A percentile compares a stretch with the other conserved stretches of the same genome.
Conservation (phyloP, 108 stramenopile genomes). For the Cafeteria roenbergensis region DNA sequence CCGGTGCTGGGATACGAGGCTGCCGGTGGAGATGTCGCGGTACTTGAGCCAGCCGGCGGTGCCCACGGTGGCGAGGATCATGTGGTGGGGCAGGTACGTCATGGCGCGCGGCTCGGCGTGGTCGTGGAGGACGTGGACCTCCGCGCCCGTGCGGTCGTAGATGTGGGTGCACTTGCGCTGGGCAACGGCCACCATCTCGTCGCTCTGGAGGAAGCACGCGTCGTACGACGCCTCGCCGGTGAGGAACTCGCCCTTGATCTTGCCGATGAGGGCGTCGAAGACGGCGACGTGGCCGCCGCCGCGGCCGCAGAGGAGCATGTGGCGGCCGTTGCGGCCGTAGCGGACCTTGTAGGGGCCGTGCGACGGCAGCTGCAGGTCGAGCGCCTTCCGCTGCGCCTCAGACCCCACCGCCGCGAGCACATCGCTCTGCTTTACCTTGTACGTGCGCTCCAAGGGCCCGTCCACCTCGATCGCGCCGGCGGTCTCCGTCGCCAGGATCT, state of each 20-base stretch:
- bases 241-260: conserved; percentile 54
- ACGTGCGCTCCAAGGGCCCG: conserved; percentile 33
- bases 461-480: conserved; percentile 43
- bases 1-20: conserved; percentile 58
- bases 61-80: conserved; percentile 73
- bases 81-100: conserved; percentile 90
- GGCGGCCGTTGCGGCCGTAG: conserved; percentile 40
- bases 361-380: conserved; percentile 32
- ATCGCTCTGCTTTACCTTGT: conserved; percentile 35
- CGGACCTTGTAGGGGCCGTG: conserved; percentile 39
- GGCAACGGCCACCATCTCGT: conserved; percentile 75
- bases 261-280: conserved; percentile 56
- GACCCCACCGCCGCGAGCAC: conserved; percentile 29
- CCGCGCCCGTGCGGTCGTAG: conserved; percentile 79
- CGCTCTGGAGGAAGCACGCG: conserved; percentile 79
- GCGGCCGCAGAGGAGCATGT: conserved; percentile 24
- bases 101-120: conserved; percentile 65
- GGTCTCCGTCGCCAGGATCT: conserved; percentile 37
- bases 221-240: conserved; percentile 59
- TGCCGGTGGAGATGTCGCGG: conserved; percentile 90
- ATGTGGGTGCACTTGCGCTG: conserved; percentile 85
- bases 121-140: conserved; percentile 72
- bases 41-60: conserved; percentile 68
- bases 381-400: conserved; percentile 29
- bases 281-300: conserved; percentile 64